Percentiles rank a stretch among this genome's conserved stretches.
Evolutionary conservation across 305 asterid species (phyloP).

Genomic region (Fraxinus ornus): DNA sequence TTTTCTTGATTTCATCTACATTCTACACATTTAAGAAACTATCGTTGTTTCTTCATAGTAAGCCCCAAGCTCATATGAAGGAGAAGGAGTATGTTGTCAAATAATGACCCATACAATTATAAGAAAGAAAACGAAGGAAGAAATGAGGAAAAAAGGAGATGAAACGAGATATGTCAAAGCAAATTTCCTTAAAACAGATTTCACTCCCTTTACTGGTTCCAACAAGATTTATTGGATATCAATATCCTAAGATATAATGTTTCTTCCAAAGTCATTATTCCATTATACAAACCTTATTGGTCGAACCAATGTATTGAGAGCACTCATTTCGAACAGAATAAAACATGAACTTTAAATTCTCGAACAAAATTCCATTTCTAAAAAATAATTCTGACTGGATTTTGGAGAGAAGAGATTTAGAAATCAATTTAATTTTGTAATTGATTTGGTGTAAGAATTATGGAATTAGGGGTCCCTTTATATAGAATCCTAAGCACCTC

Average conservation of each 20-base stretch:
- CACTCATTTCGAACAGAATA: background rate
- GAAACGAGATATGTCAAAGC: background rate
- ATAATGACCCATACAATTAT: background rate
- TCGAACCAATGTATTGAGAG: background rate
- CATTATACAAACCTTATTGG: background rate
- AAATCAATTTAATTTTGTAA: background rate
- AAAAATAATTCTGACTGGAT: no score
- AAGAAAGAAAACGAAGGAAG: background rate
- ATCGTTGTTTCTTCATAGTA: background rate
- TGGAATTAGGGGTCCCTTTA: background rate
- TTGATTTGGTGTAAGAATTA: background rate
- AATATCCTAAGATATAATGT: no score
- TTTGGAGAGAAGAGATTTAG: background rate
- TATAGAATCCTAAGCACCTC: background rate
- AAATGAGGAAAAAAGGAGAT: background rate
- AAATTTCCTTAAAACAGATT: background rate
- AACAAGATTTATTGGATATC: background rate
- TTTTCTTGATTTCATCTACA: background rate
- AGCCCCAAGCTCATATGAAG: background rate
- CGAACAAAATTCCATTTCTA: background rate
- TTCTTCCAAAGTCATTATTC: background rate
- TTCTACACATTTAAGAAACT: background rate
- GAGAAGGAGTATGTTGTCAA: background rate
- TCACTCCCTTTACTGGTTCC: background rate
- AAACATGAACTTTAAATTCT: background rate